A percentile compares a stretch with the other conserved stretches of the same genome.
These are phyloP conservation scores for Aleurites moluccanus DNA, from an alignment of 441 rosid genomes.

Conservation along the genomic window DNA sequence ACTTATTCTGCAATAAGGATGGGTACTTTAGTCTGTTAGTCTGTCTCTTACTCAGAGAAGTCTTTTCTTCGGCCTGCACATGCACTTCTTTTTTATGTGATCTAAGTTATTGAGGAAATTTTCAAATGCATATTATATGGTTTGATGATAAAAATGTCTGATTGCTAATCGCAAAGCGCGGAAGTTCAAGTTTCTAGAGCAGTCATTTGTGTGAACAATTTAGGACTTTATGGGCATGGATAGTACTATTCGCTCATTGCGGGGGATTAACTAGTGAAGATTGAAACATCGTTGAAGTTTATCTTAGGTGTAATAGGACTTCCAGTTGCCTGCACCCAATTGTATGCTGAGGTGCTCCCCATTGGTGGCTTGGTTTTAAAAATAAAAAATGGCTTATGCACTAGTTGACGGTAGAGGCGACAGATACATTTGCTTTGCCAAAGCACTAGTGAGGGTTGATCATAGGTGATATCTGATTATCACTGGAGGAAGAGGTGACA, in stretches of 20 bases:
- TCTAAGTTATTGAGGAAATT: background rate
- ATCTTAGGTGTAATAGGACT: background rate
- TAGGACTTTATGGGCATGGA: background rate
- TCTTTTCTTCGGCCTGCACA: background rate
- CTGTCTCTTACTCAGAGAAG: background rate
- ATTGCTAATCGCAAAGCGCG: background rate
- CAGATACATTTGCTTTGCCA: background rate
- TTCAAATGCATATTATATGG: background rate
- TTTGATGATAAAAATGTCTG: background rate
- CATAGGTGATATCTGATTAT: background rate
- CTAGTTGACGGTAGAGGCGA: background rate
- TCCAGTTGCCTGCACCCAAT: background rate
- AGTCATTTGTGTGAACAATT: slow-evolving; percentile 5
- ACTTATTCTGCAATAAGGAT: background rate
- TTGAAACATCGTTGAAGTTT: background rate
- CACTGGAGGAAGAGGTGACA: background rate
- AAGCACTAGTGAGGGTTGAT: background rate
- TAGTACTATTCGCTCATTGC: background rate
- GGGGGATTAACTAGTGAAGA: background rate
- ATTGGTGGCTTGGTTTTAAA: too few relatives aligned
- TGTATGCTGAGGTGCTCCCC: background rate
- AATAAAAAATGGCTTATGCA: background rate
- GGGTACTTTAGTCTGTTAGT: too few relatives aligned
- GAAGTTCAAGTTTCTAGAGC: too few relatives aligned
- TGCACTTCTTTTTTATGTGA: background rate